Conservation (phyloP, 2,329 filamentous ascomycete genomes). For the Penicillium sp. region DNA sequence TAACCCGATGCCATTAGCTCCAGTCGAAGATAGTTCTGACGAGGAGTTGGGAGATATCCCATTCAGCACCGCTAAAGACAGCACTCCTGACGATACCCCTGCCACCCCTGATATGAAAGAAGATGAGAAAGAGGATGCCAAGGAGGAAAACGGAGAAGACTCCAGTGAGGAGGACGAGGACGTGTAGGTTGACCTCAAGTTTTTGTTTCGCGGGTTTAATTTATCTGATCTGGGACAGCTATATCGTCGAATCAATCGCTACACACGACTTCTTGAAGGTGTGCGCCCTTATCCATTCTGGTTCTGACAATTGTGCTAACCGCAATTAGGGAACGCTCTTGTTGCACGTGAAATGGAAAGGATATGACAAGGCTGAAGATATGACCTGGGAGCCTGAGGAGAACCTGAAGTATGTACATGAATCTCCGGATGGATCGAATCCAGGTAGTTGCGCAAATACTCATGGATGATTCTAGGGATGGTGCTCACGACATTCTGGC, state of each 20-base stretch:
- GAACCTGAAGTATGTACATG: constrained; percentile 39
- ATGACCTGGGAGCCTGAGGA: constrained; percentile 50
- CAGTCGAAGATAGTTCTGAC: constrained; percentile 36
- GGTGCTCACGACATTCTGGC: constrained; percentile 42
- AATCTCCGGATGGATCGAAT: background rate
- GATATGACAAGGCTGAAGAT: constrained; percentile 45
- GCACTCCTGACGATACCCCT: constrained; percentile 9
- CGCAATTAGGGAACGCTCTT: constrained; percentile 36
- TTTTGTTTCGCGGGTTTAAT: background rate
- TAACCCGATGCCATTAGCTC: constrained; percentile 21
- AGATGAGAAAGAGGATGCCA: constrained; percentile 15
- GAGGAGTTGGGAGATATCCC: constrained; percentile 43
- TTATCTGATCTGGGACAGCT: constrained; percentile 32
- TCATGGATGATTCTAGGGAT: constrained; percentile 30
- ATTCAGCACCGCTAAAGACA: constrained; percentile 31
- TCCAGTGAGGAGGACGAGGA: constrained; percentile 27
- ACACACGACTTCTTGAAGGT: constrained; percentile 41
- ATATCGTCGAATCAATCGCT: constrained; percentile 43
- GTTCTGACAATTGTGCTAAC: constrained; percentile 17
- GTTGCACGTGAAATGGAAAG: constrained; percentile 50
- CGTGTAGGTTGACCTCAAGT: constrained; percentile 28
- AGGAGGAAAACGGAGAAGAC: constrained; percentile 15
- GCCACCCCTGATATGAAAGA: constrained; percentile 15
- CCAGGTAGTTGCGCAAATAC: constrained; percentile 3
- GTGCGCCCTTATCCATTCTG: constrained; percentile 7